A percentile compares a stretch with the other conserved stretches of the same genome.
phyloP scores from a whole-genome alignment of 768 basidiomycete genomes.

The Mycena amicta region DNA sequence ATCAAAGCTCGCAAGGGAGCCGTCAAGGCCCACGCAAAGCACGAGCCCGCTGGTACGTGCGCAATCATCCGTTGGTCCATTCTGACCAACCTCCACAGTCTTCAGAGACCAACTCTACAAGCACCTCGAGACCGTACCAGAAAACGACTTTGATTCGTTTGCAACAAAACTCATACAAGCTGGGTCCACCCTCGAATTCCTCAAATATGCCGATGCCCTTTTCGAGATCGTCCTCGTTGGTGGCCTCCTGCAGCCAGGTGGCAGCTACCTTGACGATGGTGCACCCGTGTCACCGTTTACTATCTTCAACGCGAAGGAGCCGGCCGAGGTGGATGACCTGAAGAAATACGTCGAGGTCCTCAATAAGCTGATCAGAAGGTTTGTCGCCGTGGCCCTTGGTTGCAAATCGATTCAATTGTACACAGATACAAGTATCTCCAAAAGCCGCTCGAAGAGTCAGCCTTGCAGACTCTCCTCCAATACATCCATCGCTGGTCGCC shows the following conservation, averaged over 20 bases:
- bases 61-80: too few species aligned
- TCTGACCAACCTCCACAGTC: conserved; percentile 45
- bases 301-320: conserved; percentile 78
- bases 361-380: conserved; percentile 96
- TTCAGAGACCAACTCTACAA: conserved; percentile 94
- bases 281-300: conserved; percentile 88
- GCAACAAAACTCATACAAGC: conserved; percentile 86
- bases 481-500: conserved; percentile 85
- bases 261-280: conserved; percentile 85
- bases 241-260: conserved; percentile 95
- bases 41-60: conserved; percentile 80
- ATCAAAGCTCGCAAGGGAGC: conserved; percentile 93
- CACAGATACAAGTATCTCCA: conserved; percentile 98
- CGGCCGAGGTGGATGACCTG: conserved; percentile 80
- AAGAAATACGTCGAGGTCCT: conserved; percentile 94
- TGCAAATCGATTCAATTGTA: conserved; percentile 14
- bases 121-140: conserved; percentile 80
- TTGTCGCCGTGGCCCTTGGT: conserved; percentile 15
- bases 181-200: conserved; percentile 89
- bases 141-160: conserved; percentile 81
- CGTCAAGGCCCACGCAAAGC: conserved; percentile 90
- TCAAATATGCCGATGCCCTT: conserved; percentile 96
- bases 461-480: conserved; percentile 84
- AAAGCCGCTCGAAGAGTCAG: conserved; percentile 87
- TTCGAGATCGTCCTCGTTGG: conserved; percentile 97